Percentiles rank a stretch among this genome's conserved stretches.
phyloP scores from a whole-genome alignment of 2,329 filamentous ascomycete genomes.

The Talaromyces sp. region DNA sequence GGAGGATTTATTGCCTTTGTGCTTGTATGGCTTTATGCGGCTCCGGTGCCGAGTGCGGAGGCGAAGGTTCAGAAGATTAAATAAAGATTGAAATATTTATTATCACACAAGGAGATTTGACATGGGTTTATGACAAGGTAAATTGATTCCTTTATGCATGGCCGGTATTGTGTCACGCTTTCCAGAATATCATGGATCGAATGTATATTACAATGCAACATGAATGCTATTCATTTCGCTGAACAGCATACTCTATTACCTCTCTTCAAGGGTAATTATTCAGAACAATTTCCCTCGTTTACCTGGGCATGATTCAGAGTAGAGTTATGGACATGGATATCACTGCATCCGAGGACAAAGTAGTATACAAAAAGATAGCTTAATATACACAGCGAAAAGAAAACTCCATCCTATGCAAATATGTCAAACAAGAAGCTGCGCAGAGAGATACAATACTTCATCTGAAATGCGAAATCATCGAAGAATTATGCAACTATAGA shows the following conservation, averaged over 20 bases:
- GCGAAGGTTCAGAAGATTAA: constrained; percentile 41
- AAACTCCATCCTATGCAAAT: constrained; percentile 16
- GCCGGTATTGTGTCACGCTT: not conserved
- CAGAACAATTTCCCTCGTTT: too few relatives aligned
- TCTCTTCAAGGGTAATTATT: not conserved
- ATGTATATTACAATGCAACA: constrained; percentile 8
- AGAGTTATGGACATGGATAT: constrained; percentile 5
- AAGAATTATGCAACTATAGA: not conserved
- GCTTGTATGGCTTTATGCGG: constrained; percentile 78
- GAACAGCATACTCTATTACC: not conserved
- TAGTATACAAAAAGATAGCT: not conserved
- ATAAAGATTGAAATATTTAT: constrained; percentile 1
- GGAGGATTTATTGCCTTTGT: constrained; percentile 81
- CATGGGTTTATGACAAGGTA: constrained; percentile 6
- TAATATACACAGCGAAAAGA: not conserved
- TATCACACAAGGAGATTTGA: not conserved
- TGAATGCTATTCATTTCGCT: not conserved
- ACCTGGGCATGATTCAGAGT: not conserved
- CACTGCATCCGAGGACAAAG: not conserved
- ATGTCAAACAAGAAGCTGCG: not conserved
- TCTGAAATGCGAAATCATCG: not conserved
- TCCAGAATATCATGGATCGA: constrained; percentile 1
- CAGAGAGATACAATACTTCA: not conserved
- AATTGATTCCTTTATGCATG: constrained; percentile 4
- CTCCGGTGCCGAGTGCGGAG: constrained; percentile 41